Evolutionary conservation across 768 basidiomycete species (phyloP).

Genomic region (Hypholoma sublateritium): DNA sequence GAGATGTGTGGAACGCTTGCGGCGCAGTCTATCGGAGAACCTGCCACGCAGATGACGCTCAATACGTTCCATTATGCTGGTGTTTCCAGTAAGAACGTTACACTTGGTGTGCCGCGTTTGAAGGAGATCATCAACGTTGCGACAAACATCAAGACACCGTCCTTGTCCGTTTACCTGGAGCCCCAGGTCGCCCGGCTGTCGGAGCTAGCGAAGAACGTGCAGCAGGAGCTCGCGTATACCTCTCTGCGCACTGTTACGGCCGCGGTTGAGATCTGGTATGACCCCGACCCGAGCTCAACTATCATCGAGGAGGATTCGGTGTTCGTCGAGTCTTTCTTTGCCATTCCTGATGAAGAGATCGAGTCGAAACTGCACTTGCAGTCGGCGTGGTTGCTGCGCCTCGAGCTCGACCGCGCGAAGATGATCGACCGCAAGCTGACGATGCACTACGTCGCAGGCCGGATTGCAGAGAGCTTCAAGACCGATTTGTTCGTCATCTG

Average conservation of each 20-base stretch:
- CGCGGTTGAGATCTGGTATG: conserved; percentile 97
- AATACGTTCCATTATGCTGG: conserved; percentile 99
- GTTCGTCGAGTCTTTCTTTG: conserved; percentile 99
- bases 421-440: conserved; percentile 97
- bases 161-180: conserved; percentile 87
- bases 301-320: conserved; percentile 95
- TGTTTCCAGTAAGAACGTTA: conserved; percentile 99
- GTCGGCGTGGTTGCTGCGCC: conserved; percentile 96
- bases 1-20: conserved; percentile 99
- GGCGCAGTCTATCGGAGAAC: conserved; percentile 99
- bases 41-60: conserved; percentile 98
- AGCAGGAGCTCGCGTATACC: conserved; percentile 92
- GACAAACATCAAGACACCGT: conserved; percentile 97
- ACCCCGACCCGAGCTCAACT: conserved; percentile 88
- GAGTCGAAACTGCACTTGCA: conserved; percentile 88
- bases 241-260: conserved; percentile 92
- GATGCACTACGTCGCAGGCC: conserved; percentile 92
- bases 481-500: conserved; percentile 97
- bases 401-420: conserved; percentile 94
- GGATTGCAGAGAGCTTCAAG: conserved; percentile 93
- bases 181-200: conserved; percentile 62
- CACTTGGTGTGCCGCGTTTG: conserved; percentile 96
- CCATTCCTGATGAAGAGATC: conserved; percentile 96
- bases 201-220: conserved; percentile 77
- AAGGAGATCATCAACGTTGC: conserved; percentile 99